Conservation (phyloP, 2,329 filamentous ascomycete species). For the Rosellinia necatrix region DNA sequence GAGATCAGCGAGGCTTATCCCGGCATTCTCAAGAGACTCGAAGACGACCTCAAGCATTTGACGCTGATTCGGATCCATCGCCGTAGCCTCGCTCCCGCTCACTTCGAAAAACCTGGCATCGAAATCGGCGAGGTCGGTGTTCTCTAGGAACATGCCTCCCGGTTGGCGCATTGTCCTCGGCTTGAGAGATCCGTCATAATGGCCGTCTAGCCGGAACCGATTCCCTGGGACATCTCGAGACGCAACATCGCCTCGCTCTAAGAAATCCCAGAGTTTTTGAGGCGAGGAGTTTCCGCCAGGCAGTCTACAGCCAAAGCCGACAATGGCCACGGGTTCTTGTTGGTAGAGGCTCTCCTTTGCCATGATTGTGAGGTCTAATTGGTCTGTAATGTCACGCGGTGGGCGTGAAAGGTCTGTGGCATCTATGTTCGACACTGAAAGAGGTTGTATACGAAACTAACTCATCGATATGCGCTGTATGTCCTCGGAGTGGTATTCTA, state of each 20-base stretch:
- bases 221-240: constrained; percentile 43
- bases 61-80: constrained; percentile 36
- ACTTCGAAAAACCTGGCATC: constrained; percentile 42
- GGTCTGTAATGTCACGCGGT: neutral
- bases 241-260: constrained; percentile 3
- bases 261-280: constrained; percentile 25
- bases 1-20: constrained; percentile 28
- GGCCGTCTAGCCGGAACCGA: constrained; percentile 43
- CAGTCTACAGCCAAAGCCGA: constrained; percentile 15
- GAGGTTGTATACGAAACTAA: neutral
- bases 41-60: constrained; percentile 40
- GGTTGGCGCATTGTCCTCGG: constrained; percentile 42
- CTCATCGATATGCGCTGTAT: neutral
- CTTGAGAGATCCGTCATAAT: constrained; percentile 44
- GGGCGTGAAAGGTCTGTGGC: neutral
- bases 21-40: constrained; percentile 38
- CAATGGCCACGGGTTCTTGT: constrained; percentile 19
- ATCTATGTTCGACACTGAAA: neutral
- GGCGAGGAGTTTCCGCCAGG: constrained; percentile 37
- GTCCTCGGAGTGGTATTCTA: neutral
- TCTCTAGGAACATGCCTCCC: constrained; percentile 47
- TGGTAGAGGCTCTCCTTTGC: neutral
- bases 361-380: neutral
- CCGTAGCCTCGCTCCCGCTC: constrained; percentile 15
- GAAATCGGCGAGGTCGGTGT: constrained; percentile 42